Evolutionary conservation across 2,329 filamentous ascomycete genomes (phyloP), one percentile per base, ranked within the genome.

Genomic region (Pseudocercospora eumusae): DNA sequence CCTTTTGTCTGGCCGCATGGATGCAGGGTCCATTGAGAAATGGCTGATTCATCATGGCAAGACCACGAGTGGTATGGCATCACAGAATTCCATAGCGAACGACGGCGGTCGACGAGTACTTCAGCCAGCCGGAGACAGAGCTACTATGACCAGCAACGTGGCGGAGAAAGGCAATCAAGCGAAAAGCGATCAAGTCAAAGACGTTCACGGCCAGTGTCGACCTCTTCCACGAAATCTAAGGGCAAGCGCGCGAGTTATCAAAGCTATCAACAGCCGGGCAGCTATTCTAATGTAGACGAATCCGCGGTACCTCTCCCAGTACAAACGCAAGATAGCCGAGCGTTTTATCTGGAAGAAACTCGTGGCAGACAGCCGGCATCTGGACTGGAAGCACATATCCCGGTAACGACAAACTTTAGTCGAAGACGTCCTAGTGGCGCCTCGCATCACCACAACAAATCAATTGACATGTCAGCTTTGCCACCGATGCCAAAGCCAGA

Each of bases 141-240:
- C 49, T 61, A 69, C 50, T 70, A 67, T 53, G 69, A 67, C 28
- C 42, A 15, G 21, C 61, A 66, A 15, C 71, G 69, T 33, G 66
- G 71, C 36, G 63, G 55, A 2, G 64, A 61, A 20, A 47, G n/a
- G 23, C 49, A 49, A 42, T 55, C 40, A 3, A 49, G 50, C 44
- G 28, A 18, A 6, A 31, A 18, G n/a, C 42, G 47, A 52, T 52
- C 42, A 11, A 56, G 50, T 31, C 57, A 52, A 8, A 36, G 55
- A 27, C 56, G 55, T 31, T 64, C 64, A 33, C 62, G 67, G n/a
- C 67, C 67, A 13, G 61, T 61, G 13, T 67, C 66, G 2, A 56
- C 55, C 15, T 63, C 62, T 1, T 65, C 63, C 23, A 55, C 52
- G 20, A 49, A 33, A 13, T 63, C 57, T 9, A 63, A 57, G 27